Evolutionary conservation across 306 rosid genomes (phyloP).

Genomic region (Prunus armeniaca): DNA sequence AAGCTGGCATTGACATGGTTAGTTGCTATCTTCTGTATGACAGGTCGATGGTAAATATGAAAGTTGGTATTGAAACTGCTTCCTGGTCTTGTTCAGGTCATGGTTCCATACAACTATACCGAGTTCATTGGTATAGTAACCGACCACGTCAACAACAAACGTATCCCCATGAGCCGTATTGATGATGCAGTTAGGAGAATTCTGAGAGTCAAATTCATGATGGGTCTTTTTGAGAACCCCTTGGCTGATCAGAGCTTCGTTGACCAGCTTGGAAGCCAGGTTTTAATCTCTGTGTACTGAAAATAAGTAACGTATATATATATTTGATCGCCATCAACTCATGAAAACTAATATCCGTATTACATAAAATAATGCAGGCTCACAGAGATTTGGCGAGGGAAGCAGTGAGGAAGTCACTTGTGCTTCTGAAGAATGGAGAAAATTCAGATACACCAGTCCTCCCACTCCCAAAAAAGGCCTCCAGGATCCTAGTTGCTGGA

Average conservation of each 20-base stretch:
- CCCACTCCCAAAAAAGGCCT: not conserved
- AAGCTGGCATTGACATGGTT: conserved; percentile 24
- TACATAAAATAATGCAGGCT: too few relatives aligned
- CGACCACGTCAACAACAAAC: conserved; percentile 3
- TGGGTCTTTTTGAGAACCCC: conserved; percentile 26
- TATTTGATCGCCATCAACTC: too few relatives aligned
- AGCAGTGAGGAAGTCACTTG: not conserved
- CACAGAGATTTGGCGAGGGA: not conserved
- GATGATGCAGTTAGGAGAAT: conserved; percentile 24
- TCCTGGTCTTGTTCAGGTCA: conserved; percentile 4
- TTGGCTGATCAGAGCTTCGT: conserved; percentile 8
- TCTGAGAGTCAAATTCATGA: conserved; percentile 13
- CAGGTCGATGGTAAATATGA: too few relatives aligned
- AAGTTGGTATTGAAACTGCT: not conserved
- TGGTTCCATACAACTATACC: conserved; percentile 15
- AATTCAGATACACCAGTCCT: not conserved
- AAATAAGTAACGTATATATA: not conserved
- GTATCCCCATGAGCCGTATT: not conserved
- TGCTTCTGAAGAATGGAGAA: not conserved
- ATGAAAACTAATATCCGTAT: too few relatives aligned
- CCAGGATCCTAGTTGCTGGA: not conserved
- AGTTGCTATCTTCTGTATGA: not conserved
- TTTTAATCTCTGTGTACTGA: not conserved
- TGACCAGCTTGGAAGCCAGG: conserved; percentile 18
- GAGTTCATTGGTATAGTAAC: conserved; percentile 4